A percentile compares a stretch with the other conserved stretches of the same genome.
phyloP scores from a whole-genome alignment of 768 basidiomycete genomes.

The Russula abietina region DNA sequence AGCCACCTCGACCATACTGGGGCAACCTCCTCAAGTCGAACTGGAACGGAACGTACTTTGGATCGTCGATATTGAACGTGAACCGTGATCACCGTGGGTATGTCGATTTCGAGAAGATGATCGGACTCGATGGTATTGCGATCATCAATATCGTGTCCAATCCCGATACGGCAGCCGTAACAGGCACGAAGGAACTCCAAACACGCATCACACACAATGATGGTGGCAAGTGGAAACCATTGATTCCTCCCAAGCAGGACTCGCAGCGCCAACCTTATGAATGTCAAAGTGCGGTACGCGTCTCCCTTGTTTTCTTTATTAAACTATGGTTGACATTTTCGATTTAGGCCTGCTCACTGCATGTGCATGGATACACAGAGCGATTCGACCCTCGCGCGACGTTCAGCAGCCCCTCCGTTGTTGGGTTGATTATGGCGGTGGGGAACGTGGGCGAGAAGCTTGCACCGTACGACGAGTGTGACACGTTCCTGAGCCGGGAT shows the following conservation, averaged over 20 bases:
- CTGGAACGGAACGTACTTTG: slow-evolving; percentile 97
- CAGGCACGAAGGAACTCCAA: slow-evolving; percentile 69
- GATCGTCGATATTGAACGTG: slow-evolving; percentile 76
- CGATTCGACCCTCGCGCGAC: slow-evolving; percentile 86
- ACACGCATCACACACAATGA: slow-evolving; percentile 95
- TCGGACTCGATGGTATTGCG: slow-evolving; percentile 92
- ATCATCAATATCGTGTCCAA: slow-evolving; percentile 88
- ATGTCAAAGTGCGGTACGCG: slow-evolving; percentile 60
- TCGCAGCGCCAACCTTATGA: slow-evolving; percentile 66
- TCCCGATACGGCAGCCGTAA: slow-evolving; percentile 62
- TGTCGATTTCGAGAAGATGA: slow-evolving; percentile 98
- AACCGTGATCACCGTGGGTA: slow-evolving; percentile 86
- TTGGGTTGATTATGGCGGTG: slow-evolving; percentile 92
- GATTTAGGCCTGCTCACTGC: slow-evolving; percentile 73
- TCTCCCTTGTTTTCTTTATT: not conserved
- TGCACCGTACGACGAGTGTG: slow-evolving; percentile 74
- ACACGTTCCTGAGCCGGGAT: slow-evolving; percentile 95
- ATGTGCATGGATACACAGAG: slow-evolving; percentile 95
- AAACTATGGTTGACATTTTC: not conserved
- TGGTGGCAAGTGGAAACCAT: slow-evolving; percentile 85
- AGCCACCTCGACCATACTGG: slow-evolving; percentile 67
- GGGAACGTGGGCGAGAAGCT: slow-evolving; percentile 90
- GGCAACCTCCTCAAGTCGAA: slow-evolving; percentile 94
- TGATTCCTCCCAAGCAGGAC: slow-evolving; percentile 70
- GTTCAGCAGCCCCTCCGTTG: slow-evolving; percentile 86